Percentiles rank a stretch among this genome's conserved stretches.
phyloP scores from a whole-genome alignment of 139 green algal genomes.

The Edaphochlamys debaryana region DNA sequence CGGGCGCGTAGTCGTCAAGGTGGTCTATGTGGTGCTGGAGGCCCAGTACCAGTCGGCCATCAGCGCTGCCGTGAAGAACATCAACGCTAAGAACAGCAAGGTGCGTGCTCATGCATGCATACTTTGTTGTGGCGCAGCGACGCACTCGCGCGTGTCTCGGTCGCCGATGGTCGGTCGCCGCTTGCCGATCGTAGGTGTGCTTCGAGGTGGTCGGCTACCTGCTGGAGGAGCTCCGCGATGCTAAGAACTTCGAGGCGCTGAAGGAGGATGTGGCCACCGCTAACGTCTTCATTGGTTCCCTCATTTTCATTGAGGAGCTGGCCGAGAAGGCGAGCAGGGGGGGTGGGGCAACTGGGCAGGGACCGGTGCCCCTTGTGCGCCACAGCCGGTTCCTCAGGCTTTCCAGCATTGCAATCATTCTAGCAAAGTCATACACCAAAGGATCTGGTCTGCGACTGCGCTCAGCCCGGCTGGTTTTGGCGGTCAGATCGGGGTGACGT shows the following conservation, averaged over 20 bases:
- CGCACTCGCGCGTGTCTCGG: no score
- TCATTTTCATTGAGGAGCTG: conserved; percentile 99
- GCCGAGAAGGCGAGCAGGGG: conserved; percentile 89
- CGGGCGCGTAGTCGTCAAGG: conserved; percentile 82
- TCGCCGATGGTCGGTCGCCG: no score
- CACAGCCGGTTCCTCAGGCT: no score
- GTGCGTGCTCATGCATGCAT: conserved; percentile 21
- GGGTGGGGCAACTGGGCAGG: neutral
- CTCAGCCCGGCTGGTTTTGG: no score
- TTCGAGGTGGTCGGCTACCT: conserved; percentile 98
- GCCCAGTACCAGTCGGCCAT: conserved; percentile 97
- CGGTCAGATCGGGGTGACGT: no score
- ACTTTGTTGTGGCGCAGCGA: no score
- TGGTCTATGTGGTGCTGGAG: conserved; percentile 99
- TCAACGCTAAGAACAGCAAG: conserved; percentile 89
- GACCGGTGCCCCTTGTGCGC: no score
- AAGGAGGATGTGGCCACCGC: conserved; percentile 88
- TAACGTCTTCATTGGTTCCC: conserved; percentile 99
- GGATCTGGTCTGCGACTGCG: no score
- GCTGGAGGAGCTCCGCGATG: conserved; percentile 96
- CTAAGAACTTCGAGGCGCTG: conserved; percentile 90
- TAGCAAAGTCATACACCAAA: no score
- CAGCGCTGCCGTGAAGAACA: conserved; percentile 85
- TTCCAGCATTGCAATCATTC: no score
- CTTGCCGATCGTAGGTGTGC: conserved; percentile 72